Percentiles rank a stretch among this genome's conserved stretches.
Evolutionary conservation across 2,329 filamentous ascomycete genomes (phyloP).

Genomic region (Diaporthe velutina): DNA sequence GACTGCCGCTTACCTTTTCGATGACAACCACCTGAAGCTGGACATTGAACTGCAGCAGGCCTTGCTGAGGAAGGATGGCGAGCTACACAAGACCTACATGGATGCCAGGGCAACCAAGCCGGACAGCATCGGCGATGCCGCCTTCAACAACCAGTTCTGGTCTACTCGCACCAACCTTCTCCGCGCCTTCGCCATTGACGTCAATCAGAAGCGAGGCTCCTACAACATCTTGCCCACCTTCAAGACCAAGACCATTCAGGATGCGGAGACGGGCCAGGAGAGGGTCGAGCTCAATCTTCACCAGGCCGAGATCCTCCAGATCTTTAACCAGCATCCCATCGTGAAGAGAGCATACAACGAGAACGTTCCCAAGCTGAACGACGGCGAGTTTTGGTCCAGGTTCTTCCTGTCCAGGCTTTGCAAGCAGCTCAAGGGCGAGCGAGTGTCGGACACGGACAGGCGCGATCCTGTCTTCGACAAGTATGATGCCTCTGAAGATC

Average conservation of each 20-base stretch:
- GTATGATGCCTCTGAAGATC: conserved; percentile 82
- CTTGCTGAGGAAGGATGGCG: conserved; percentile 83
- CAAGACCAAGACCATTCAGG: conserved; percentile 78
- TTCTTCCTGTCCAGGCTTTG: conserved; percentile 94
- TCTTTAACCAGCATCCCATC: conserved; percentile 92
- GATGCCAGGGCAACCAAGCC: conserved; percentile 88
- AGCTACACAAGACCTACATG: conserved; percentile 86
- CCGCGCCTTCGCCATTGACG: conserved; percentile 91
- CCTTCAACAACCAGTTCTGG: conserved; percentile 96
- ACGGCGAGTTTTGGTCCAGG: conserved; percentile 89
- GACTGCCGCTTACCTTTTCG: conserved; percentile 80
- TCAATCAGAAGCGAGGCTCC: conserved; percentile 85
- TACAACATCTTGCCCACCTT: conserved; percentile 95
- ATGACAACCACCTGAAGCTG: conserved; percentile 81
- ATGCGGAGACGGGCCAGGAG: conserved; percentile 68
- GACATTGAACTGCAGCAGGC: conserved; percentile 90
- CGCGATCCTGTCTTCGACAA: conserved; percentile 86
- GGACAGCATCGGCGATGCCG: conserved; percentile 81
- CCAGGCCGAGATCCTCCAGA: conserved; percentile 91
- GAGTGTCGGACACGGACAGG: conserved; percentile 81
- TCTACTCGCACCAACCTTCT: conserved; percentile 87
- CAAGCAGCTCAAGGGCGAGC: conserved; percentile 92
- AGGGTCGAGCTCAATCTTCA: conserved; percentile 80
- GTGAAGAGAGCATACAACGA: conserved; percentile 94
- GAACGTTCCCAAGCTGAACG: conserved; percentile 84